Conservation (phyloP, 805 yeast species). For the Pichia scutulata region DNA sequence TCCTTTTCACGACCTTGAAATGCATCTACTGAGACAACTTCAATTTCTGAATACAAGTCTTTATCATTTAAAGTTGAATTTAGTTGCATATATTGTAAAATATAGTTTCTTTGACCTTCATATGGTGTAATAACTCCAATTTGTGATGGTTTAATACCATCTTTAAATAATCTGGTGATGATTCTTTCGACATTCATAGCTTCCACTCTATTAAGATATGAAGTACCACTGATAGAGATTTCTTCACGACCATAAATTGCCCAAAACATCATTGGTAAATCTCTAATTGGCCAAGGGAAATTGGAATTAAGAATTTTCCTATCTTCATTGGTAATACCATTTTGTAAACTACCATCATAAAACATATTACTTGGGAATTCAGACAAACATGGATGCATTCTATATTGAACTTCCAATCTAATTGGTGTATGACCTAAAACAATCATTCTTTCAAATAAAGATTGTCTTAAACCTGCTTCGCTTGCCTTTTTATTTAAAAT, state of each 20-base stretch:
- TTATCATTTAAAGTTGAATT: constrained; percentile 57
- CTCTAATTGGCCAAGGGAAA: constrained; percentile 89
- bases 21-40: constrained; percentile 74
- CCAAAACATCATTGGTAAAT: constrained; percentile 95
- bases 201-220: constrained; percentile 78
- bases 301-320: constrained; percentile 45
- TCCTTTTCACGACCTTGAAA: constrained; percentile 56
- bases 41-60: constrained; percentile 61
- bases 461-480: constrained; percentile 79
- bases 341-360: constrained; percentile 86
- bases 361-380: constrained; percentile 89
- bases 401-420: constrained; percentile 83
- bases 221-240: constrained; percentile 71
- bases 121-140: constrained; percentile 94
- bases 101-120: constrained; percentile 84
- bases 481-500: constrained; percentile 74
- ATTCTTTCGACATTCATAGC: constrained; percentile 83
- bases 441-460: constrained; percentile 80
- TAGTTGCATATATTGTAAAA: constrained; percentile 69
- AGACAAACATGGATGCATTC: constrained; percentile 86
- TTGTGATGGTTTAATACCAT: constrained; percentile 71
- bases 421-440: constrained; percentile 78
- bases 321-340: constrained; percentile 78
- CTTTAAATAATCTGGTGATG: constrained; percentile 62
- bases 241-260: constrained; percentile 85